Conservation (phyloP, 192 early-diverging fungal genomes). For the Backusella sp. region DNA sequence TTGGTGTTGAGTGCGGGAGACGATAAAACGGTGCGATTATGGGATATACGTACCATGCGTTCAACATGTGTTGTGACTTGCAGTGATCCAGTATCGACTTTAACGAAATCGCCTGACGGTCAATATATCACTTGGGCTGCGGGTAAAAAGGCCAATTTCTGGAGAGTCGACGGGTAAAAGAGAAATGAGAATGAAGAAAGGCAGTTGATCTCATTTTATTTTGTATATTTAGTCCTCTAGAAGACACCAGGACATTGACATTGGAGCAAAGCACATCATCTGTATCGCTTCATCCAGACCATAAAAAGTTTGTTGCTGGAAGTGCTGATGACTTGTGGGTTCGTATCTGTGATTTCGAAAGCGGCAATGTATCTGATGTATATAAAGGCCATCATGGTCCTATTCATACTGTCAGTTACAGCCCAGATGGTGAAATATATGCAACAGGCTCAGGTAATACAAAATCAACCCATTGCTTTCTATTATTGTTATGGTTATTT, state of each 20-base stretch:
- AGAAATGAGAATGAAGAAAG: background rate
- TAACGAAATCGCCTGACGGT: constrained; percentile 75
- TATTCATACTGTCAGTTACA: constrained; percentile 86
- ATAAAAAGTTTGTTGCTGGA: constrained; percentile 77
- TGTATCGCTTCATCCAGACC: constrained; percentile 79
- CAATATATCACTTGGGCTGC: constrained; percentile 75
- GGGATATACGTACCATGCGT: constrained; percentile 70
- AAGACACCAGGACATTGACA: constrained; percentile 51
- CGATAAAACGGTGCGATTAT: constrained; percentile 58
- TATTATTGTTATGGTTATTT: background rate
- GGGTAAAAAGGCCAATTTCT: constrained; percentile 72
- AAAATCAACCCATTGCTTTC: background rate
- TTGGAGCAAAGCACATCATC: constrained; percentile 73
- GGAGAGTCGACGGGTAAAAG: constrained; percentile 66
- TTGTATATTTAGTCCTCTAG: constrained; percentile 12
- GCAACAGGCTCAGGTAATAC: constrained; percentile 72
- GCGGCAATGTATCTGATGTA: constrained; percentile 72
- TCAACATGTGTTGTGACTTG: constrained; percentile 64
- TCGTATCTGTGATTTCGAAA: constrained; percentile 79
- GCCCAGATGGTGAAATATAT: constrained; percentile 89
- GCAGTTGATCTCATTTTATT: background rate
- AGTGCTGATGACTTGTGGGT: constrained; percentile 82
- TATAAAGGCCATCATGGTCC: constrained; percentile 93
- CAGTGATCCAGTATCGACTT: constrained; percentile 63
- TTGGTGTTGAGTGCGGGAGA: constrained; percentile 63